These are phyloP conservation scores for Yamadazyma friedrichii DNA, from an alignment of 1,139 yeast species.

Conservation along the genomic window DNA sequence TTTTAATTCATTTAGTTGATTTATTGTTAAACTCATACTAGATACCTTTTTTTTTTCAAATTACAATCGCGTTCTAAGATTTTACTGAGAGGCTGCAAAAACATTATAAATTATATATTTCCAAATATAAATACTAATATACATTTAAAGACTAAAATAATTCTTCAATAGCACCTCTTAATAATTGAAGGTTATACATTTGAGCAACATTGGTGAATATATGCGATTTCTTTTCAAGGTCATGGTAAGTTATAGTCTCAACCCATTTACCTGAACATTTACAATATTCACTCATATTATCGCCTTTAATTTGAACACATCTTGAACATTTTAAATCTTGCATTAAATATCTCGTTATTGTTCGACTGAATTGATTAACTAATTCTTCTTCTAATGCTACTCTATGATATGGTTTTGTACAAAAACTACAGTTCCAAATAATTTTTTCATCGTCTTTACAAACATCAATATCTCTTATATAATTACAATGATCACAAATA, in stretches of 20 bases:
- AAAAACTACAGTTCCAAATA: slow-evolving; percentile 69
- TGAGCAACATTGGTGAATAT: slow-evolving; percentile 61
- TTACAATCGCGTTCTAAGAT: no score
- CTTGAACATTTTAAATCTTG: slow-evolving; percentile 84
- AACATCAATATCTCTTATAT: slow-evolving; percentile 73
- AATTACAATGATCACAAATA: slow-evolving; percentile 78
- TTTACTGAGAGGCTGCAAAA: slow-evolving; percentile 1
- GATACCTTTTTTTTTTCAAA: not conserved
- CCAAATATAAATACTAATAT: not conserved
- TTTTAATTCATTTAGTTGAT: slow-evolving; percentile 10
- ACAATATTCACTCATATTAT: slow-evolving; percentile 74
- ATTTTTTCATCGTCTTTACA: slow-evolving; percentile 60
- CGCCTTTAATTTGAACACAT: slow-evolving; percentile 67
- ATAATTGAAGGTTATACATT: slow-evolving; percentile 57
- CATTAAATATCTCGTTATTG: slow-evolving; percentile 58
- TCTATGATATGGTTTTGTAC: slow-evolving; percentile 63
- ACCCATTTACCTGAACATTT: slow-evolving; percentile 87
- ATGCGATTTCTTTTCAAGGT: slow-evolving; percentile 43
- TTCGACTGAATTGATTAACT: slow-evolving; percentile 59
- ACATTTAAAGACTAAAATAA: not conserved
- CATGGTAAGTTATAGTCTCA: slow-evolving; percentile 50
- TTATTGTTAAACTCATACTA: slow-evolving; percentile 2
- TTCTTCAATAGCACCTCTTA: slow-evolving; percentile 8
- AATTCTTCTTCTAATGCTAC: slow-evolving; percentile 76
- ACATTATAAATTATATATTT: not conserved